Evolutionary conservation across 257 asterid species (phyloP).

Genomic region (Solanum commersonii): DNA sequence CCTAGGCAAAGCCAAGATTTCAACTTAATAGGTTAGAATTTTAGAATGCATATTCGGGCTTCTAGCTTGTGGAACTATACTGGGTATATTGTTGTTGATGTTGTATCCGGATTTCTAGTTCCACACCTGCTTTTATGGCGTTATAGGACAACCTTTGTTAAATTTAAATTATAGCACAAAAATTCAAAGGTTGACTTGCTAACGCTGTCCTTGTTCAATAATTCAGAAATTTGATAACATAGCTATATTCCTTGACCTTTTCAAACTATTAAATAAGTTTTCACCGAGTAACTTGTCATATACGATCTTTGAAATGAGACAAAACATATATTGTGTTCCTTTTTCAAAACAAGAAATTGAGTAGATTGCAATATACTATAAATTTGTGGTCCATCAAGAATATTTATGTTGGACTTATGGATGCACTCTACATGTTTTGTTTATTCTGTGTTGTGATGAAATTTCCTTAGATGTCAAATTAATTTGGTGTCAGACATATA

Average conservation of each 20-base stretch:
- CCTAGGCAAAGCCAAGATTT: not conserved
- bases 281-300: not conserved
- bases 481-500: not conserved
- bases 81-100: not conserved
- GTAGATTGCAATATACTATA: not conserved
- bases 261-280: not conserved
- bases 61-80: not conserved
- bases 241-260: not conserved
- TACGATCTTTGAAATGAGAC: not conserved
- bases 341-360: not conserved
- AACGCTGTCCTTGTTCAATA: not conserved
- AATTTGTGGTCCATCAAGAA: not conserved
- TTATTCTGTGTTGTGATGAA: not conserved
- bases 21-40: not conserved
- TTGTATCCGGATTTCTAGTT: not conserved
- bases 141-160: not conserved
- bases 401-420: not conserved
- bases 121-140: not conserved
- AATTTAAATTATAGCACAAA: not conserved
- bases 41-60: not conserved
- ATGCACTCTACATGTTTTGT: not conserved
- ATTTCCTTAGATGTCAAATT: not conserved
- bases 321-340: not conserved
- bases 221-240: not conserved
- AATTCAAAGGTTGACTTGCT: not conserved